Percentiles rank a stretch among this genome's conserved stretches.
phyloP scores from a whole-genome alignment of 2,329 filamentous ascomycete species.

The Trichoderma asperellum region DNA sequence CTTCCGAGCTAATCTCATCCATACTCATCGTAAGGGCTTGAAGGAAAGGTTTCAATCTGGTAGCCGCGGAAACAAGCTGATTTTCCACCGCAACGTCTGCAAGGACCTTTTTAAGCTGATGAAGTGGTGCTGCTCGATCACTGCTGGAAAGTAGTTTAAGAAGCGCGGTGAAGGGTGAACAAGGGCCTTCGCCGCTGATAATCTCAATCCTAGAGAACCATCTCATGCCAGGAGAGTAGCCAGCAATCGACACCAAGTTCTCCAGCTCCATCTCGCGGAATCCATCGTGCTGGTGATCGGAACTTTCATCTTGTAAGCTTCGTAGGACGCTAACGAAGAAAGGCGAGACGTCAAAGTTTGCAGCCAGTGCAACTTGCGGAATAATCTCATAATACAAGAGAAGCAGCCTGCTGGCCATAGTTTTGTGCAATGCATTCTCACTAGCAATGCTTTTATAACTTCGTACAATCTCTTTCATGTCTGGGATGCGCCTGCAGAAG shows the following conservation, averaged over 20 bases:
- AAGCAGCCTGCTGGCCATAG: constrained; percentile 77
- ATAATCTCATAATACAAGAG: constrained; percentile 83
- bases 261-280: constrained; percentile 75
- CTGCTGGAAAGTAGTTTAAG: constrained; percentile 52
- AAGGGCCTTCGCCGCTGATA: constrained; percentile 48
- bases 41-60: constrained; percentile 54
- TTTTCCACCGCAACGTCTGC: constrained; percentile 65
- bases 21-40: constrained; percentile 38
- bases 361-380: constrained; percentile 76
- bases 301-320: constrained; percentile 58
- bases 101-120: constrained; percentile 60
- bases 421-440: constrained; percentile 73
- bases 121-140: constrained; percentile 39
- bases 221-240: constrained; percentile 79
- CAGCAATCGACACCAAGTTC: constrained; percentile 79
- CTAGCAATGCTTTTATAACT: constrained; percentile 71
- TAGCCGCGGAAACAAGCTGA: constrained; percentile 62
- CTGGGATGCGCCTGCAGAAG: constrained; percentile 78
- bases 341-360: constrained; percentile 86
- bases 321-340: constrained; percentile 71
- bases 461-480: constrained; percentile 78
- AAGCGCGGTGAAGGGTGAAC: constrained; percentile 73
- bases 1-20: constrained; percentile 30
- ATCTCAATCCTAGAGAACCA: constrained; percentile 82
- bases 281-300: constrained; percentile 54